Percentiles rank a stretch among this genome's conserved stretches.
Evolutionary conservation across 2,329 filamentous ascomycete genomes (phyloP).

Genomic region (Trichoderma sp.): DNA sequence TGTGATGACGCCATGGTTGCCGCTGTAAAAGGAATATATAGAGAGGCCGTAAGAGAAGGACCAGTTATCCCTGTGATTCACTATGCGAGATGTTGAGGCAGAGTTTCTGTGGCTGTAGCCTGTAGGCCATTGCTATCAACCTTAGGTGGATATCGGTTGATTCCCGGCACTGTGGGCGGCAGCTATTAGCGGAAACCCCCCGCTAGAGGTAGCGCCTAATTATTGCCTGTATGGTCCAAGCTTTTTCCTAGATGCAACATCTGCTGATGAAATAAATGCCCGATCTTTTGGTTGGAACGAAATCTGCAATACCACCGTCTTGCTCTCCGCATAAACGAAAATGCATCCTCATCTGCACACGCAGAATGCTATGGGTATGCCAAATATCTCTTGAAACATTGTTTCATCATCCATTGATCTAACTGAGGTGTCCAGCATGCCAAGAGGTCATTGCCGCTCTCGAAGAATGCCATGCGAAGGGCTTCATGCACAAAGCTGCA

Average conservation of each 20-base stretch:
- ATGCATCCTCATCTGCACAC: conserved; percentile 99
- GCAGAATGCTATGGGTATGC: conserved; percentile 79
- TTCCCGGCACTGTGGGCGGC: conserved; percentile 17
- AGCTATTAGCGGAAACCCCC: conserved; percentile 1
- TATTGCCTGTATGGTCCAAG: conserved; percentile 29
- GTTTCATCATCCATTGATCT: conserved; percentile 16
- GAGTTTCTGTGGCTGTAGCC: conserved; percentile 3
- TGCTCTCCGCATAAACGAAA: conserved; percentile 29
- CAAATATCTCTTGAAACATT: background rate
- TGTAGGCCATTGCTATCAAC: background rate
- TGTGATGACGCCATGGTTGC: conserved; percentile 33
- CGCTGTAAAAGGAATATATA: background rate
- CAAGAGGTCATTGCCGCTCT: conserved; percentile 91
- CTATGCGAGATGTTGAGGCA: conserved; percentile 4
- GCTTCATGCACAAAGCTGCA: conserved; percentile 87
- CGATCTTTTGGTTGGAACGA: background rate
- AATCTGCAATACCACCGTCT: background rate
- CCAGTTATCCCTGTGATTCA: background rate
- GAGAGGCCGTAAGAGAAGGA: background rate
- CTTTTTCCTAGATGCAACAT: conserved; percentile 24
- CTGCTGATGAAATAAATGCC: background rate
- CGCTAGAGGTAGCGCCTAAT: background rate
- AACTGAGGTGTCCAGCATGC: conserved; percentile 64
- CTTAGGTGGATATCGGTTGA: background rate
- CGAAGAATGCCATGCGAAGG: conserved; percentile 89